These are phyloP conservation scores for Beauveria asiatica DNA, from an alignment of 2,329 filamentous ascomycete genomes.

Conservation along the genomic window DNA sequence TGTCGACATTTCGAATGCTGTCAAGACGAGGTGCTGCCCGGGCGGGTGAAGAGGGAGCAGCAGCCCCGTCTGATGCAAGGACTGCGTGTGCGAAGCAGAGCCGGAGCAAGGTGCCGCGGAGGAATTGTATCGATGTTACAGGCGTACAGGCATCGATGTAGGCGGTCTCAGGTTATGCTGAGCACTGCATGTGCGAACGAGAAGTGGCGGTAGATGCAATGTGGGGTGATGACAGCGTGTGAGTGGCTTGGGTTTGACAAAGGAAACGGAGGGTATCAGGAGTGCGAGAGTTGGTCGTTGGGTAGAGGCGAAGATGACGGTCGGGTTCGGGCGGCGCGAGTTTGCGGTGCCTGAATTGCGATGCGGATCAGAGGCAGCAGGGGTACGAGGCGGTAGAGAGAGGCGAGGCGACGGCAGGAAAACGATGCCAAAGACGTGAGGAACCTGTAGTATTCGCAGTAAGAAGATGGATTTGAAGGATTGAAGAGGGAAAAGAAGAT, in stretches of 20 bases:
- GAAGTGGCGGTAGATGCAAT: neutral
- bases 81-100: neutral
- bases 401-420: neutral
- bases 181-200: neutral
- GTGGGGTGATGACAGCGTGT: neutral
- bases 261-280: neutral
- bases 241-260: neutral
- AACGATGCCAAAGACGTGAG: neutral
- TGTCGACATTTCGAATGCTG: conserved; percentile 4
- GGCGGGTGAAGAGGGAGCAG: neutral
- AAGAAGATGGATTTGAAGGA: neutral
- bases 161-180: neutral
- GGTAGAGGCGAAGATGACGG: neutral
- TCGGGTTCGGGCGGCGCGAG: neutral
- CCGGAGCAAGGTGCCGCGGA: conserved; percentile 1
- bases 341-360: neutral
- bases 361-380: neutral
- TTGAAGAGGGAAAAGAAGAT: neutral
- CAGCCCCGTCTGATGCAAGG: conserved; percentile 6
- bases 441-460: neutral
- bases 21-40: conserved; percentile 5
- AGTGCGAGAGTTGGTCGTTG: neutral
- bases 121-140: neutral
- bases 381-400: neutral
- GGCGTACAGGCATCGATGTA: conserved; percentile 4